These are phyloP conservation scores for Ramichloridium luteum DNA, from an alignment of 2,329 filamentous ascomycete genomes.

Conservation along the genomic window DNA sequence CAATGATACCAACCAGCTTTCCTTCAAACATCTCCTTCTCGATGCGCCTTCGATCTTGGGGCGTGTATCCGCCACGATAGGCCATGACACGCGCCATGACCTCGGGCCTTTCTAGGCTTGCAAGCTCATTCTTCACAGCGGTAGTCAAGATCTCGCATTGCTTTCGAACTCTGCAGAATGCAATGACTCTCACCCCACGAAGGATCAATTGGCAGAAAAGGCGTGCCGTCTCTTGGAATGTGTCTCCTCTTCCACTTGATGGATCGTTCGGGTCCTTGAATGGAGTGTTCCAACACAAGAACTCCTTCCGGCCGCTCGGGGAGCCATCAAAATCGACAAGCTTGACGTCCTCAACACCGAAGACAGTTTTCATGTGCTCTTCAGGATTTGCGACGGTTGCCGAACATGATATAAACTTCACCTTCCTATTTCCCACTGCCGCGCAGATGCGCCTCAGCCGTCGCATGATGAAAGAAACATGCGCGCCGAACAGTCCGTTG, in stretches of 20 bases:
- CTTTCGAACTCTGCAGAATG: conserved; percentile 79
- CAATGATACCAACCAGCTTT: conserved; percentile 81
- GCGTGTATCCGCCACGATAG: conserved; percentile 88
- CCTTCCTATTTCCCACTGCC: conserved; percentile 69
- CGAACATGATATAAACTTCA: conserved; percentile 91
- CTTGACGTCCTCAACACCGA: conserved; percentile 69
- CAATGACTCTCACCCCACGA: conserved; percentile 79
- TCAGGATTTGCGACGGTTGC: conserved; percentile 89
- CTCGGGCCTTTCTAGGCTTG: conserved; percentile 58
- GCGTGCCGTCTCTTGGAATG: conserved; percentile 72
- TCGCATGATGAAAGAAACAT: conserved; percentile 91
- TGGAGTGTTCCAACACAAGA: conserved; percentile 95
- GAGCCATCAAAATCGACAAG: conserved; percentile 87
- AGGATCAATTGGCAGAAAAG: conserved; percentile 84
- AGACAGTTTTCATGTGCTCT: conserved; percentile 88
- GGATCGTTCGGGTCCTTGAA: conserved; percentile 82
- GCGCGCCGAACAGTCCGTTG: conserved; percentile 85
- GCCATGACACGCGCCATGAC: conserved; percentile 77
- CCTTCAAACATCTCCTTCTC: conserved; percentile 97
- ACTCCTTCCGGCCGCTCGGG: conserved; percentile 84
- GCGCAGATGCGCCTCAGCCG: conserved; percentile 77
- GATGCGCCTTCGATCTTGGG: conserved; percentile 76
- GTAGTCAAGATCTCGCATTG: conserved; percentile 76
- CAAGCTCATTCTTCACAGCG: conserved; percentile 67
- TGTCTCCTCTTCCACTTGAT: conserved; percentile 71